Conservation (phyloP, 1,284 basidiomycete species). For the Fomitopsis palustris region DNA sequence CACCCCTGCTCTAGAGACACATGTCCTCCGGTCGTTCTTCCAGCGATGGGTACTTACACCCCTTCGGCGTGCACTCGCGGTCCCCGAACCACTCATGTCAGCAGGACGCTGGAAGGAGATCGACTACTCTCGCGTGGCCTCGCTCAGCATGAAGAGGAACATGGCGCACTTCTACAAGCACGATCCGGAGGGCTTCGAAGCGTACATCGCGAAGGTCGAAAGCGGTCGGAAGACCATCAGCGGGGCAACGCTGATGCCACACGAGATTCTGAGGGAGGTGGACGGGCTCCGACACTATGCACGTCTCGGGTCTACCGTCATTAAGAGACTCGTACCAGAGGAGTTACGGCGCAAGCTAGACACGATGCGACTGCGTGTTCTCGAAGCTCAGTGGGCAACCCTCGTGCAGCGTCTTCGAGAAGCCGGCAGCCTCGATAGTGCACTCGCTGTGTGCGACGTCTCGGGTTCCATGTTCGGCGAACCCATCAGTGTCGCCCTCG, state of each 20-base stretch:
- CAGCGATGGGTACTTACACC: slow-evolving; percentile 54
- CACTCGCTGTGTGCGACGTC: slow-evolving; percentile 68
- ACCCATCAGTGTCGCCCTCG: slow-evolving; percentile 59
- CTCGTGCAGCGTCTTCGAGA: slow-evolving; percentile 51
- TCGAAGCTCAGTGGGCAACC: slow-evolving; percentile 64
- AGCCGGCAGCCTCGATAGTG: slow-evolving; percentile 53
- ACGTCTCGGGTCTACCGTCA: too few species aligned
- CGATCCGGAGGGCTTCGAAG: slow-evolving; percentile 53
- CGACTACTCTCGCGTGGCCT: slow-evolving; percentile 51
- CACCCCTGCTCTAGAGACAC: slow-evolving; percentile 26
- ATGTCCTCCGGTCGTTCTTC: slow-evolving; percentile 49
- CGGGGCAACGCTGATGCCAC: slow-evolving; percentile 62
- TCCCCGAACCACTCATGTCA: slow-evolving; percentile 64
- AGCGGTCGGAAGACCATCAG: slow-evolving; percentile 50
- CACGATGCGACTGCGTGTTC: slow-evolving; percentile 36
- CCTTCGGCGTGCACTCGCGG: slow-evolving; percentile 41
- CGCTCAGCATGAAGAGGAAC: slow-evolving; percentile 58
- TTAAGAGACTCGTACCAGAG: too few species aligned
- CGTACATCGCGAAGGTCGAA: slow-evolving; percentile 54
- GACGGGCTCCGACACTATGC: neutral
- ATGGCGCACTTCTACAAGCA: slow-evolving; percentile 49
- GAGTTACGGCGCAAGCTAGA: slow-evolving; percentile 25
- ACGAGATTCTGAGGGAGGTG: slow-evolving; percentile 41
- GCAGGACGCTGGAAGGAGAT: slow-evolving; percentile 56
- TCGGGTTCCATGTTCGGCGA: slow-evolving; percentile 63